Evolutionary conservation across 2,329 filamentous ascomycete genomes (phyloP), one percentile per base, ranked within the genome.

Genomic region (Teratosphaeria viscida): DNA sequence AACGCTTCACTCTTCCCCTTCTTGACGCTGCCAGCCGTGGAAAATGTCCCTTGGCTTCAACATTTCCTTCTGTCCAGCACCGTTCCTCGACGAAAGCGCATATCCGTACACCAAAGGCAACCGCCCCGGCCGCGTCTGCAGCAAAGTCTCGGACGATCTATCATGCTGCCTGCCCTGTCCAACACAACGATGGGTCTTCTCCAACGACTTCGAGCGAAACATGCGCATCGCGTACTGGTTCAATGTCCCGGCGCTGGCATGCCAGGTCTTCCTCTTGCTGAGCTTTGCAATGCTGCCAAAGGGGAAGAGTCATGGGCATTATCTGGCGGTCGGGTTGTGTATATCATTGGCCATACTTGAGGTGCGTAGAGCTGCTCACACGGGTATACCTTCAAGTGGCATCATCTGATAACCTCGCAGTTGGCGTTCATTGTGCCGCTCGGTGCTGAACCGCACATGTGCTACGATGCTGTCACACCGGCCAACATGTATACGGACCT

Each of bases 111-210:
- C 56, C 27, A 58, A 55, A 10, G 63, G 63, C 27, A 56, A 55
- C 57, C 47, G 26, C 37, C 52, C 5, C 10, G 79, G 79, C 57
- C 78, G 84, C 61, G 79, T 83, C 66, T 87, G 79, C 71, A 60
- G 57, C 7, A 74, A 80, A 26, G 61, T 74, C 1, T 63, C 79
- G 32, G 69, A 76, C 11, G 71, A 75, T 19, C 64, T 83, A n/a
- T 79, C 77, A 52, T 99, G 94, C 73, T 99, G 94, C 73, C 74
- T 97, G 59, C 92, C 92, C 62, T 99, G 94, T 73, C 94, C 92
- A 43, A 79, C 89, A 69, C 87, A 88, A 26, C 83, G 92, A 61
- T 96, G 88, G 86, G 74, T 83, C 53, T 87, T 85, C 66, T 78
- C 79, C 34, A 75, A 82, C 60, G 74, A 82, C 19, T 81, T 85